Conservation (phyloP, 208 protist genomes). For the Acanthamoeba comandoni region DNA sequence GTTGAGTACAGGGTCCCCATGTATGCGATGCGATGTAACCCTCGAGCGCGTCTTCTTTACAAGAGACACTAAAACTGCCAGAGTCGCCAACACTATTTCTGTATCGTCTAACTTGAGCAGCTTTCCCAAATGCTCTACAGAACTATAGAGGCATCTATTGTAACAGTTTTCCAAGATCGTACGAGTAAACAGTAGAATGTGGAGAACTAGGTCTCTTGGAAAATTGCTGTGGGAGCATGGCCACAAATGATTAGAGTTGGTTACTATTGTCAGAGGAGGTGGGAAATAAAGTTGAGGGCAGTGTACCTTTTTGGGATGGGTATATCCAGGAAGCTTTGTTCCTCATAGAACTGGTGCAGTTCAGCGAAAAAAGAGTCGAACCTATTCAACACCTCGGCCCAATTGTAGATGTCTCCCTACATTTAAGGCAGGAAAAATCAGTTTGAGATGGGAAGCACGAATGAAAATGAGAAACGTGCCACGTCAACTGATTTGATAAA, state of each 20-base stretch:
- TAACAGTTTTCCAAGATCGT: constrained; percentile 60
- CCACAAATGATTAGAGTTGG: not conserved
- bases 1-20: constrained; percentile 46
- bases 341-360: constrained; percentile 23
- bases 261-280: not conserved
- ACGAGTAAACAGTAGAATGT: constrained; percentile 16
- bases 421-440: not conserved
- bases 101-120: constrained; percentile 27
- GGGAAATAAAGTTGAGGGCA: not conserved
- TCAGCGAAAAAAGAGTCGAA: constrained; percentile 46
- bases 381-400: constrained; percentile 28
- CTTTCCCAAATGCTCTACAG: constrained; percentile 45
- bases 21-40: constrained; percentile 39
- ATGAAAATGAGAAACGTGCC: constrained; percentile 12
- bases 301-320: constrained; percentile 41
- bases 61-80: constrained; percentile 41
- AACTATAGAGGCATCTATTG: constrained; percentile 61
- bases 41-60: constrained; percentile 46
- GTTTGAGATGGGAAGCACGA: not conserved
- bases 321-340: constrained; percentile 8
- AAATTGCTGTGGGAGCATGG: constrained; percentile 17
- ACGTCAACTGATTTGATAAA: too few relatives aligned
- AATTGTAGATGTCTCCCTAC: constrained; percentile 67
- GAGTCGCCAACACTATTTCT: constrained; percentile 40
- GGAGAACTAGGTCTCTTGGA: constrained; percentile 37